Percentiles rank a stretch among this genome's conserved stretches.
Conservation (phyloP, 202 grass and related monocot species). For the Panicum hallii region DNA sequence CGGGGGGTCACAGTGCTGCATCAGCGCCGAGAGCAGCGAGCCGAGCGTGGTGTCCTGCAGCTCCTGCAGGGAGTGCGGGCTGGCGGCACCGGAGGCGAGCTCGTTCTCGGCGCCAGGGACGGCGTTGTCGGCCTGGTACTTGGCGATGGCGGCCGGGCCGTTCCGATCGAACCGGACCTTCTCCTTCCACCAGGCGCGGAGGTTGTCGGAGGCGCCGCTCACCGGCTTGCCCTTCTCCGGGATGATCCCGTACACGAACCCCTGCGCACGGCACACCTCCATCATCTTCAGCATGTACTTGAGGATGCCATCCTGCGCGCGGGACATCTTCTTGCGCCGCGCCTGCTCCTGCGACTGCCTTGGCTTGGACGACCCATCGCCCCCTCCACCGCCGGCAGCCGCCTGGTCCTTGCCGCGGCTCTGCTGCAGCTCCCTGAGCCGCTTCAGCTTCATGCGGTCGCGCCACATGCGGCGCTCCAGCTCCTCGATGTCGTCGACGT, state of each 20-base stretch:
- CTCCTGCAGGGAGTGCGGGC: conserved; percentile 78
- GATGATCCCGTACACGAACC: conserved; percentile 97
- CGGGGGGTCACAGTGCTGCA: conserved; percentile 97
- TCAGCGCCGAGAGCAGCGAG: conserved; percentile 90
- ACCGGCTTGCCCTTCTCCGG: conserved; percentile 99
- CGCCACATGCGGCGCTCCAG: conserved; percentile 93
- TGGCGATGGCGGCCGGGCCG: conserved; percentile 91
- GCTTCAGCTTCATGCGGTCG: conserved; percentile 87
- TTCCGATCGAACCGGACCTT: conserved; percentile 95
- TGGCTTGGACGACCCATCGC: conserved; percentile 51
- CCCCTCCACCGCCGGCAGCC: neutral
- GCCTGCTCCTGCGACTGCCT: conserved; percentile 92
- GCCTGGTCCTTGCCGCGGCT: conserved; percentile 64
- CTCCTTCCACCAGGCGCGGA: conserved; percentile 98
- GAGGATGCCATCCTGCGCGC: conserved; percentile 96
- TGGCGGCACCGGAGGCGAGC: conserved; percentile 47
- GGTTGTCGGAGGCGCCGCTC: conserved; percentile 92
- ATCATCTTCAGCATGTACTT: conserved; percentile 99
- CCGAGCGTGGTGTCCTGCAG: conserved; percentile 96
- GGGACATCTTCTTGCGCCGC: conserved; percentile 96
- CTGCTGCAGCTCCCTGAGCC: conserved; percentile 85
- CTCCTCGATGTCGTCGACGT: conserved; percentile 83
- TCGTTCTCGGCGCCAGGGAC: conserved; percentile 65
- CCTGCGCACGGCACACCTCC: conserved; percentile 92
- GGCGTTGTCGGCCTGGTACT: conserved; percentile 81